Base-by-base conservation (phyloP, 805 yeast genomes). In the Candida sonorensis region DNA sequence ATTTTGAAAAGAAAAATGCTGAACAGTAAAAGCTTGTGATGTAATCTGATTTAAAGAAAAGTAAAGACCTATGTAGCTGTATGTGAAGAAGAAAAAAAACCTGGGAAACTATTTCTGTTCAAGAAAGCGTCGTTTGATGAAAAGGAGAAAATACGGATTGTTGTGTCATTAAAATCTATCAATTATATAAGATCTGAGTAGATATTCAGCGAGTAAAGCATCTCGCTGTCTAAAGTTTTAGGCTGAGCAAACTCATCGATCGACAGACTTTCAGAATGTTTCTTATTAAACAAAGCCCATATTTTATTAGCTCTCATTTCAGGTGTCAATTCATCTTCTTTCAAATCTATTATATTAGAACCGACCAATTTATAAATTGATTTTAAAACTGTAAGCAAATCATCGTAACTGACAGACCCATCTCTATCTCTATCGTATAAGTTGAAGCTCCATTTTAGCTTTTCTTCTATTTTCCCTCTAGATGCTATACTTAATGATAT, bases 351-450 rank as follows among this genome's bases (percentile, higher is more conserved):
- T 90, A 88, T 86, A 23, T 46, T 46, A 2, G 88, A 72, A 1
- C 97, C 99, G 37, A 90, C 81, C 97, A 92, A 88, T 57, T 82
- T 83, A 57, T 92, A 90, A 21, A 90, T 83, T 20, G 97, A 81
- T 19, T 72, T 67, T 5, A 87, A 83, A 26, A 92, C 85, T 2
- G 74, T 64, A 31, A 85, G 64, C 75, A 92, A 75, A 52, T 92
- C 97, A 20, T 74, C 72, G 54, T 77, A 85, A 17, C 74, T 66
- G 34, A 92, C 74, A 45, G 65, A 67, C 2, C 96, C 97, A 44
- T 81, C 83, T 31, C 75, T 73, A 50, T 85, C 81, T 37, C 80
- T 66, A 58, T 90, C 98, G 55, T 90, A 90, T 29, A 90, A 62
- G 50, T 76, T 78, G 67, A 87, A 90, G 11, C 94, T 81, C 96